A percentile compares a stretch with the other conserved stretches of the same genome.
phyloP scores from a whole-genome alignment of 257 asterid genomes.

The Salvia rosmarinus region DNA sequence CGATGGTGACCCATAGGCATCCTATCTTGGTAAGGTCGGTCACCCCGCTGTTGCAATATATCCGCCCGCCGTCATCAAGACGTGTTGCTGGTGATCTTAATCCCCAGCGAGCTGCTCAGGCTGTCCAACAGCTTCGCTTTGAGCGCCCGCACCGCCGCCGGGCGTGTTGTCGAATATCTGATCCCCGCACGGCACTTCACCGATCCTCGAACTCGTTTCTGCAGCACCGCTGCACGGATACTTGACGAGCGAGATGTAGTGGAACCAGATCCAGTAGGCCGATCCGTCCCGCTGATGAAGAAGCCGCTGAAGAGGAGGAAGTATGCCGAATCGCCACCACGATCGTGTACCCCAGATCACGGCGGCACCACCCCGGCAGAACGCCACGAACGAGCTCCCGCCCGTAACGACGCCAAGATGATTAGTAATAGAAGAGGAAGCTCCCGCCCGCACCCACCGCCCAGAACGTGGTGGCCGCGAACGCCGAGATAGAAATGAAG shows the following conservation, averaged over 20 bases:
- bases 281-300: constrained; percentile 84
- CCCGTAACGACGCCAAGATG: constrained; percentile 76
- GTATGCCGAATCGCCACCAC: constrained; percentile 70
- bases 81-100: constrained; percentile 55
- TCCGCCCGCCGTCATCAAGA: constrained; percentile 79
- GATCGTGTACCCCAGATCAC: constrained; percentile 79
- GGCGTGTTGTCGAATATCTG: constrained; percentile 77
- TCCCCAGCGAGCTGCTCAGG: constrained; percentile 62
- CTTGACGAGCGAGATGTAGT: constrained; percentile 69
- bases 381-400: constrained; percentile 76
- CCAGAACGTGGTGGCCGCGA: constrained; percentile 71
- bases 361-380: constrained; percentile 80
- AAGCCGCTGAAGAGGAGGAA: constrained; percentile 79
- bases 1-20: constrained; percentile 66
- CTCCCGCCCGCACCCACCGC: constrained; percentile 74
- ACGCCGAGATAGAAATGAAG: constrained; percentile 53
- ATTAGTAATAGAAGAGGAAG: constrained; percentile 60
- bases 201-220: constrained; percentile 65
- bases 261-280: constrained; percentile 87
- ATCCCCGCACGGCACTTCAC: constrained; percentile 62
- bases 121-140: constrained; percentile 57
- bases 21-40: constrained; percentile 66
- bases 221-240: constrained; percentile 76
- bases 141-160: constrained; percentile 49
- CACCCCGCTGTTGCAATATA: constrained; percentile 72